Conservation (phyloP, 2,329 filamentous ascomycete species). For the Aspergillus novofumigatus region DNA sequence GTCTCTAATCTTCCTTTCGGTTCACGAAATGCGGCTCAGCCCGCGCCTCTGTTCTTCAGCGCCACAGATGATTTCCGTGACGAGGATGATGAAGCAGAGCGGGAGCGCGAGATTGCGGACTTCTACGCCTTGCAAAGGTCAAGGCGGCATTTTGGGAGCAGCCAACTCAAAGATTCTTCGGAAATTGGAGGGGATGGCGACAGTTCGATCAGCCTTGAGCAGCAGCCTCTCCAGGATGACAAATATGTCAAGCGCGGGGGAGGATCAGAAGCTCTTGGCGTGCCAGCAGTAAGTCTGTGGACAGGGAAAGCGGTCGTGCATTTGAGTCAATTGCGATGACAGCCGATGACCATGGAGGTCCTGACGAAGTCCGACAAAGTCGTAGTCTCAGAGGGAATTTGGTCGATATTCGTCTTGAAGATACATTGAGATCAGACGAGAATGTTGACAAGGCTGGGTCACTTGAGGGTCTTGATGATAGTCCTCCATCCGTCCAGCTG, state of each 20-base stretch:
- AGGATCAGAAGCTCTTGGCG: slow-evolving; percentile 57
- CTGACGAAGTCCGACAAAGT: slow-evolving; percentile 32
- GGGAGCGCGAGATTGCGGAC: slow-evolving; percentile 88
- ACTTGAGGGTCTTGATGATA: slow-evolving; percentile 42
- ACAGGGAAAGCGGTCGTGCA: slow-evolving; percentile 36
- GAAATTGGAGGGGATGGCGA: slow-evolving; percentile 72
- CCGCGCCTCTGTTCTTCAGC: slow-evolving; percentile 92
- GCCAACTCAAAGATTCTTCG: slow-evolving; percentile 77
- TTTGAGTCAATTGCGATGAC: slow-evolving; percentile 32
- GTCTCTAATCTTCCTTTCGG: slow-evolving; percentile 74
- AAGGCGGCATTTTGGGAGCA: slow-evolving; percentile 79
- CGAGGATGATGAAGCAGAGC: slow-evolving; percentile 88
- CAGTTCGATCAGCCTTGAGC: slow-evolving; percentile 52
- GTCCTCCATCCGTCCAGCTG: slow-evolving; percentile 52
- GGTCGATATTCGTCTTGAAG: slow-evolving; percentile 82
- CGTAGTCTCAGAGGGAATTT: slow-evolving; percentile 62
- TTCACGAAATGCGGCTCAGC: slow-evolving; percentile 69
- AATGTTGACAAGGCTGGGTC: slow-evolving; percentile 41
- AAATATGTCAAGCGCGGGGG: slow-evolving; percentile 42
- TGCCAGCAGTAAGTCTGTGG: slow-evolving; percentile 40
- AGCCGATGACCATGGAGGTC: slow-evolving; percentile 32
- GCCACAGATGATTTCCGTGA: slow-evolving; percentile 85
- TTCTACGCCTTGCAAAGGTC: slow-evolving; percentile 88
- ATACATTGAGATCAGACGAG: slow-evolving; percentile 48
- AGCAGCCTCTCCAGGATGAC: slow-evolving; percentile 31